A percentile compares a stretch with the other conserved stretches of the same genome.
phyloP scores from a whole-genome alignment of 2,329 filamentous ascomycete species.

The Aspergillus novoparasiticus region DNA sequence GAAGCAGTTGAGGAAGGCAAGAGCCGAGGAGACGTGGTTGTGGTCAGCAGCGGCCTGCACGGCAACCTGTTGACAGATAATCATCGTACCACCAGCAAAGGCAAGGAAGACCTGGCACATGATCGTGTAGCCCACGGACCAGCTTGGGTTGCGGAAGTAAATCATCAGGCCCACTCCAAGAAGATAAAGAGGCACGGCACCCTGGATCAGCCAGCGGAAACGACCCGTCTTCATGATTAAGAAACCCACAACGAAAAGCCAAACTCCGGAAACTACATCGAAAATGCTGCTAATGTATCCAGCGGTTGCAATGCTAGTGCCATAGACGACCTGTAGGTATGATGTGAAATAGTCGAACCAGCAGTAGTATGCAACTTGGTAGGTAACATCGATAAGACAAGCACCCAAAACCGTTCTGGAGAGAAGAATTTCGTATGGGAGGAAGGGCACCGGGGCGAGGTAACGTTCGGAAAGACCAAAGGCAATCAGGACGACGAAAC shows the following conservation, averaged over 20 bases:
- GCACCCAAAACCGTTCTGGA: constrained; percentile 29
- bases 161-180: constrained; percentile 56
- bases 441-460: constrained; percentile 41
- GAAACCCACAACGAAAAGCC: constrained; percentile 57
- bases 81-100: constrained; percentile 53
- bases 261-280: constrained; percentile 56
- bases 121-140: constrained; percentile 52
- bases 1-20: constrained; percentile 48
- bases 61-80: constrained; percentile 57
- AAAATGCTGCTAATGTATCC: constrained; percentile 53
- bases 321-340: constrained; percentile 40
- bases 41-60: constrained; percentile 55
- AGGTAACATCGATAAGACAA: constrained; percentile 26
- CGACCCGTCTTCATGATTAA: constrained; percentile 50
- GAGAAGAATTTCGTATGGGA: constrained; percentile 42
- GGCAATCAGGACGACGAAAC: constrained; percentile 52
- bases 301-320: constrained; percentile 30
- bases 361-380: constrained; percentile 23
- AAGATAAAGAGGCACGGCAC: constrained; percentile 51
- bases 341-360: constrained; percentile 35
- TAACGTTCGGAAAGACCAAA: constrained; percentile 58
- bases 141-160: constrained; percentile 51
- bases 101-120: constrained; percentile 59
- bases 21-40: constrained; percentile 54
- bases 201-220: constrained; percentile 53